These are phyloP conservation scores for Starmerella ratchasimensis DNA, from an alignment of 805 yeast species.

Conservation along the genomic window DNA sequence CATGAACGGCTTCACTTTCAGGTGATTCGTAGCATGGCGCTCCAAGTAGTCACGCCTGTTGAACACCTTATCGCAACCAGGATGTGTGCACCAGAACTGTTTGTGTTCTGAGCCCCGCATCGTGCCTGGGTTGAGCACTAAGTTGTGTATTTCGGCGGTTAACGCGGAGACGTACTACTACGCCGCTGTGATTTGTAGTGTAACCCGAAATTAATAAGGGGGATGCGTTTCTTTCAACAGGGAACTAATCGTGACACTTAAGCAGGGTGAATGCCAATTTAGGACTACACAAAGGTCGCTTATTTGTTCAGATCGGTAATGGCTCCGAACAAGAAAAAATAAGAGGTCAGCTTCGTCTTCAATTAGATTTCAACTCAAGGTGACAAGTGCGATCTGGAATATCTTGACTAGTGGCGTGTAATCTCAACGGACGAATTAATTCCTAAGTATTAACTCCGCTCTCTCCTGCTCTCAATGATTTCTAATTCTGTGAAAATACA, in stretches of 20 bases:
- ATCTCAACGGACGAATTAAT: neutral
- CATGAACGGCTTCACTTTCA: constrained; percentile 26
- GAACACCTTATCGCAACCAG: constrained; percentile 26
- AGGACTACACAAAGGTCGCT: too few species aligned
- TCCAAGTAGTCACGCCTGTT: constrained; percentile 28
- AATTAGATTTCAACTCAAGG: too few species aligned
- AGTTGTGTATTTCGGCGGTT: neutral
- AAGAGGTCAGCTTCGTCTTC: too few species aligned
- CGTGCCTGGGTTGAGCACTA: neutral
- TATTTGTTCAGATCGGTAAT: too few species aligned
- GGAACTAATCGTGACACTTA: too few species aligned
- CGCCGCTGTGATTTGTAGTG: too few species aligned
- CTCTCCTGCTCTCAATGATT: neutral
- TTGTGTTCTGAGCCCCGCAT: constrained; percentile 10
- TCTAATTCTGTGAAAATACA: neutral
- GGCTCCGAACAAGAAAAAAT: too few species aligned
- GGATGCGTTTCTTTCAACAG: too few species aligned
- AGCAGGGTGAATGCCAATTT: too few species aligned
- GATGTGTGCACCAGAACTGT: constrained; percentile 26
- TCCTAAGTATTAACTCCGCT: neutral
- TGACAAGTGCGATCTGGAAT: too few species aligned
- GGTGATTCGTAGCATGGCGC: constrained; percentile 28
- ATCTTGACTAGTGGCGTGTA: too few species aligned
- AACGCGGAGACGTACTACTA: neutral
- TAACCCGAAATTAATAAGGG: too few species aligned